A percentile compares a stretch with the other conserved stretches of the same genome.
Conservation (phyloP, 2,329 filamentous ascomycete genomes). For the Trichoderma asperellum region DNA sequence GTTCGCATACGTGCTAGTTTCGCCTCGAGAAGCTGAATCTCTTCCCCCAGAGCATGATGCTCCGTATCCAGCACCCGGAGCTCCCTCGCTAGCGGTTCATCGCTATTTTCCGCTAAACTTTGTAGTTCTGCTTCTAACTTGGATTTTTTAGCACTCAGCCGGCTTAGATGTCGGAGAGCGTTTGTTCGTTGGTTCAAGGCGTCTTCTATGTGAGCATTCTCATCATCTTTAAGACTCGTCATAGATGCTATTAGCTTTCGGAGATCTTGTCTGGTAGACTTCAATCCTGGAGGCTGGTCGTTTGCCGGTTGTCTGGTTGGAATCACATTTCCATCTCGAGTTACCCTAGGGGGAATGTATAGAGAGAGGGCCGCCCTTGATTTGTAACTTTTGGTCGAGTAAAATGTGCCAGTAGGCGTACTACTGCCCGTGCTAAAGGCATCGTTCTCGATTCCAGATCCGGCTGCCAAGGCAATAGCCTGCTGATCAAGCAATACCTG, state of each 20-base stretch:
- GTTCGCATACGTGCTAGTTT: slow-evolving; percentile 64
- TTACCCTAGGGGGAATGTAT: slow-evolving; percentile 45
- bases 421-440: slow-evolving; percentile 47
- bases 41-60: slow-evolving; percentile 55
- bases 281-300: slow-evolving; percentile 58
- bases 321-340: slow-evolving; percentile 54
- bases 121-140: slow-evolving; percentile 57
- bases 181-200: slow-evolving; percentile 61
- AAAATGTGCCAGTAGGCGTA: slow-evolving; percentile 47
- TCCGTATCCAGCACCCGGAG: slow-evolving; percentile 63
- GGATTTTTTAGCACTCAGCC: slow-evolving; percentile 53
- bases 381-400: slow-evolving; percentile 46
- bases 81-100: slow-evolving; percentile 63
- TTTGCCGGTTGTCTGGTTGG: slow-evolving; percentile 62
- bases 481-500: slow-evolving; percentile 56
- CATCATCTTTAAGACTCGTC: slow-evolving; percentile 68
- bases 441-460: slow-evolving; percentile 41
- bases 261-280: slow-evolving; percentile 67
- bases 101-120: slow-evolving; percentile 57
- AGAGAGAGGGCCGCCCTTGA: slow-evolving; percentile 50
- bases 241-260: slow-evolving; percentile 66
- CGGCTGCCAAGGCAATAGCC: slow-evolving; percentile 49
- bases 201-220: slow-evolving; percentile 62
- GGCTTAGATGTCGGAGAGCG: slow-evolving; percentile 61
- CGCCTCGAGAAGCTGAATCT: slow-evolving; percentile 69